Evolutionary conservation across 1,284 basidiomycete genomes (phyloP).

Genomic region (Trichosporon sp.): DNA sequence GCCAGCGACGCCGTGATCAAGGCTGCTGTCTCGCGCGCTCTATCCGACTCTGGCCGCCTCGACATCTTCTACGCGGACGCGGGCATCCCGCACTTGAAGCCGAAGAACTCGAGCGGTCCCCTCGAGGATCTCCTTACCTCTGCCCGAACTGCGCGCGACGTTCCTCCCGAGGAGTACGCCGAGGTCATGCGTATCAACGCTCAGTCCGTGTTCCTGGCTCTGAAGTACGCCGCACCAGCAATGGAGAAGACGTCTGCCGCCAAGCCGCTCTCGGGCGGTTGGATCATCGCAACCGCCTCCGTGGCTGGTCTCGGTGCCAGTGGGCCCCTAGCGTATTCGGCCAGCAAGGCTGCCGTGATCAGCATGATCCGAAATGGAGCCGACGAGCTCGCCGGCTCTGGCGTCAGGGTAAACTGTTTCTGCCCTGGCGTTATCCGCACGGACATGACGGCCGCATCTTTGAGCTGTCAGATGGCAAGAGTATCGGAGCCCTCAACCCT

Average conservation of each 20-base stretch:
- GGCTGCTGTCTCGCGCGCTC: slow-evolving; percentile 68
- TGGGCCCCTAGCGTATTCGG: slow-evolving; percentile 82
- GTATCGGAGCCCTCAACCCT: slow-evolving; percentile 85
- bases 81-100: slow-evolving; percentile 42
- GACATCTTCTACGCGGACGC: slow-evolving; percentile 96
- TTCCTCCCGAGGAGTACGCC: slow-evolving; percentile 66
- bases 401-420: slow-evolving; percentile 85
- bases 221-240: slow-evolving; percentile 79
- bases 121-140: background rate
- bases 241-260: slow-evolving; percentile 72
- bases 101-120: slow-evolving; percentile 19
- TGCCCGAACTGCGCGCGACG: background rate
- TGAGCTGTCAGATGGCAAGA: slow-evolving; percentile 71
- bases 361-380: slow-evolving; percentile 78
- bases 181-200: slow-evolving; percentile 78
- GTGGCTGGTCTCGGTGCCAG: slow-evolving; percentile 84
- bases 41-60: slow-evolving; percentile 81
- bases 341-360: slow-evolving; percentile 87
- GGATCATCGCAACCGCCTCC: slow-evolving; percentile 86
- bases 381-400: slow-evolving; percentile 77
- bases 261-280: slow-evolving; percentile 72
- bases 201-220: slow-evolving; percentile 83
- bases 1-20: slow-evolving; percentile 74
- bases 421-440: slow-evolving; percentile 86
- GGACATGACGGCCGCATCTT: slow-evolving; percentile 78